A percentile compares a stretch with the other conserved stretches of the same genome.
Conservation (phyloP, 2,329 filamentous ascomycete genomes). For the Parastagonospora avenae region DNA sequence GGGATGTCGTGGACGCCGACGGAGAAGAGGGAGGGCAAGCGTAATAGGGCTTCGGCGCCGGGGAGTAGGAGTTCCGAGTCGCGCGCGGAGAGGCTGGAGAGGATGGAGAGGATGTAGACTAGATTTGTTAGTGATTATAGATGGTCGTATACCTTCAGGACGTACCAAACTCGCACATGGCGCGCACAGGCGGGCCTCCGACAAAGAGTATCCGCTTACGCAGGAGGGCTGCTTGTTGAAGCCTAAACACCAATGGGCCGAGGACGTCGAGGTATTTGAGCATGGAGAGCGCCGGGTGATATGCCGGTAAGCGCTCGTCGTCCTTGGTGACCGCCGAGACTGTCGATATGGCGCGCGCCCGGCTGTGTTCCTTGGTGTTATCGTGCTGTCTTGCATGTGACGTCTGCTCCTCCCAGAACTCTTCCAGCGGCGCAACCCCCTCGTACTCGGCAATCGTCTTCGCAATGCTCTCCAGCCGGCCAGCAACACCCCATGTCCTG, state of each 20-base stretch:
- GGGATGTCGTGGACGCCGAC: slow-evolving; percentile 93
- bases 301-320: slow-evolving; percentile 71
- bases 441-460: slow-evolving; percentile 66
- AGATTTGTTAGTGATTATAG: slow-evolving; percentile 6
- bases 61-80: slow-evolving; percentile 72
- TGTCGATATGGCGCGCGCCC: slow-evolving; percentile 52
- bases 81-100: slow-evolving; percentile 83
- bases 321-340: slow-evolving; percentile 63
- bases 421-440: slow-evolving; percentile 68
- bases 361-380: slow-evolving; percentile 26
- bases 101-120: slow-evolving; percentile 94
- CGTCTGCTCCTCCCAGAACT: slow-evolving; percentile 75
- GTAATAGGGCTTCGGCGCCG: slow-evolving; percentile 62
- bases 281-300: slow-evolving; percentile 87
- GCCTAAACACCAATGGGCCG: slow-evolving; percentile 88
- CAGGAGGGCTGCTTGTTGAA: slow-evolving; percentile 84
- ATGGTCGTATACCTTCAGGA: background rate
- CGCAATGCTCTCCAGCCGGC: slow-evolving; percentile 74
- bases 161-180: slow-evolving; percentile 86
- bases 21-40: slow-evolving; percentile 84
- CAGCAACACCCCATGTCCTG: slow-evolving; percentile 86
- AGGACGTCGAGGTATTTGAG: slow-evolving; percentile 78
- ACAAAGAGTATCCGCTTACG: slow-evolving; percentile 88
- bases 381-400: slow-evolving; percentile 7
- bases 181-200: slow-evolving; percentile 82